Percentiles rank a stretch among this genome's conserved stretches.
These are phyloP conservation scores for Paxillus rubicundulus DNA, from an alignment of 768 basidiomycete species.

Conservation along the genomic window DNA sequence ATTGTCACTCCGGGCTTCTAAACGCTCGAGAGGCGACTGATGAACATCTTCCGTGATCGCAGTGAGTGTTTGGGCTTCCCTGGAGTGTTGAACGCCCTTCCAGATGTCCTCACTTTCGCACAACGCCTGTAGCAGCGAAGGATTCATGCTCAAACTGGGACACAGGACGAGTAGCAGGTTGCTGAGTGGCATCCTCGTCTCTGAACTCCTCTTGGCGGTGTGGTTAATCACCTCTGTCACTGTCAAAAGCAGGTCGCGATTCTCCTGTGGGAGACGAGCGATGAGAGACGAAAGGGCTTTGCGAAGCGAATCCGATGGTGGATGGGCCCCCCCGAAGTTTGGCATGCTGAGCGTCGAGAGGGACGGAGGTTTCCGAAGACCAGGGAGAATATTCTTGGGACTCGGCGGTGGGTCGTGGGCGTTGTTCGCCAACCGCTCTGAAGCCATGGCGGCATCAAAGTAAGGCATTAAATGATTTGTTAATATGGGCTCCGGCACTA, in stretches of 20 bases:
- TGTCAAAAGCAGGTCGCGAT: constrained; percentile 80
- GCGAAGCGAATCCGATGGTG: constrained; percentile 58
- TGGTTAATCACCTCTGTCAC: constrained; percentile 76
- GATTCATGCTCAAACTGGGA: constrained; percentile 80
- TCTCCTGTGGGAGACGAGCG: constrained; percentile 69
- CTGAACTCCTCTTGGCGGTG: constrained; percentile 62
- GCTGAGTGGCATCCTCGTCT: constrained; percentile 91
- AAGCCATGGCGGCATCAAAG: constrained; percentile 75
- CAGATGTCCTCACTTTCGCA: constrained; percentile 73
- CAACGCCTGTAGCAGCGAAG: constrained; percentile 65
- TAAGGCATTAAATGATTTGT: constrained; percentile 66
- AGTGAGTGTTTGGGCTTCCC: constrained; percentile 8
- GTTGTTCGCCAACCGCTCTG: constrained; percentile 42
- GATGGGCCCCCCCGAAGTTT: constrained; percentile 55
- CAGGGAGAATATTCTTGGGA: constrained; percentile 37
- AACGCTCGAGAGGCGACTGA: neutral
- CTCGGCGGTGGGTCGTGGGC: constrained; percentile 31
- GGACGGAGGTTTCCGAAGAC: constrained; percentile 73
- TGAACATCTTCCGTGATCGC: neutral
- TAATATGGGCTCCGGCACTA: constrained; percentile 86
- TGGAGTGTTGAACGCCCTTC: constrained; percentile 32
- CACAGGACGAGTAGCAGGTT: constrained; percentile 88
- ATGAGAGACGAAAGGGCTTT: constrained; percentile 63
- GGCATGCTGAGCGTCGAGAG: constrained; percentile 78
- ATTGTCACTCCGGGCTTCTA: neutral